Base-by-base conservation (phyloP, 176 grass and related monocot species). In the Phoenix dactylifera region DNA sequence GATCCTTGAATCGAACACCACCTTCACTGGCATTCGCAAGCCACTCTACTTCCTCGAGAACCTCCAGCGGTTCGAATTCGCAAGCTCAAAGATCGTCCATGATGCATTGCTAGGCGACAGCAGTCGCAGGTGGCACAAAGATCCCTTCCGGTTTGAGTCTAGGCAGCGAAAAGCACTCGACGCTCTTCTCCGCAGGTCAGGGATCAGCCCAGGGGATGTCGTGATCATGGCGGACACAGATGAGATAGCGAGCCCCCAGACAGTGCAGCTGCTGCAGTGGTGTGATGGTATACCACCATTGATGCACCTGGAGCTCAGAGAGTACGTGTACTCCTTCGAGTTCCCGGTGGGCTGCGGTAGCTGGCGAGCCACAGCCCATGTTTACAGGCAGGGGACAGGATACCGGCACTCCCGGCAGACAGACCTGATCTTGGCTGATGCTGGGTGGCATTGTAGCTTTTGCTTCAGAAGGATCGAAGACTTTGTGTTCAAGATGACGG, bases 381-480 rank as follows among this genome's bases (percentile, higher is more conserved):
- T 91, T 58, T 91, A 77, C 78, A 72, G 55, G 1, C 64, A 80
- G 19, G 69, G 26, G 23, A 97, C 86, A n/a, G 52, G 68, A 26
- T 97, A 97, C 52, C 77, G 81, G 24, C 92, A 97, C 15, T 97
- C 92, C 4, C 80, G 84, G 17, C 93, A 88, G 70, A 97, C 71
- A 15, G 68, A 97, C 26, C 59, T 83, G 48, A 82, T 97, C 17
- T 76, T 97, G 54, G 79, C 87, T 4, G 93, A 97, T 29, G 81
- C 87, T 0, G 87, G 93, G 15, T 97, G 93, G 93, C 93, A 91
- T 55, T 97, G 93, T 65, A 97, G 93, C 60, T 97, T 97, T 72
- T 97, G 93, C 79, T 97, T 97, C 74, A 79, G 87, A 25, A 59
- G 19, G 49, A 97, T 97, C 24, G 80, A 91, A 51, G 87, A 91